Base-by-base conservation (phyloP, 176 grass and related monocot species). In the Avena sativa region DNA sequence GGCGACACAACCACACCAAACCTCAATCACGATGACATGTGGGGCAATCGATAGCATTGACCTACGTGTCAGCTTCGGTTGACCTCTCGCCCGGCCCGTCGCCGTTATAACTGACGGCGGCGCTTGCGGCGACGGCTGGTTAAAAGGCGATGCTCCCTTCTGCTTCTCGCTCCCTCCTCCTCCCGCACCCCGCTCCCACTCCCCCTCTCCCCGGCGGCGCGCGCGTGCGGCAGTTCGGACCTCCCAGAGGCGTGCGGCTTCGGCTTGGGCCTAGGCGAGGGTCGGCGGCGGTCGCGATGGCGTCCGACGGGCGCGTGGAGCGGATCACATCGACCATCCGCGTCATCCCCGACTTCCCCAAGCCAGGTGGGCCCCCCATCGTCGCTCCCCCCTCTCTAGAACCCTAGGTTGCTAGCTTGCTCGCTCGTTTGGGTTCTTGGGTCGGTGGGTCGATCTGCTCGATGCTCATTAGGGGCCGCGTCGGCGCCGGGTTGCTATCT, bases 301-400 rank as follows among this genome's bases (percentile, higher is more conserved):
- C 86, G 14, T 80, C 81, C 64, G 92, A 99, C 65, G 86, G 26
- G 71, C 94, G 97, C 87, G 66, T 99, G 58, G 69, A 72, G 75
- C 75, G 87, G 82, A 96, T 99, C 87, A 85, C 94, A 15, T 76
- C 90, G 52, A 82, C 92, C 76, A 99, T 99, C 87, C 92, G 97
- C 87, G 92, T 94, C 81, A 98, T 98, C 82, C 92, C 87, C 23
- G 85, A 98, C 84, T 98, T 94, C 76, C 97, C 97, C 77, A 98
- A 94, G 88, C 97, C 97, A 36, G 97, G 93, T 98, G 30, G 43
- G n/a, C 0, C 55, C n/a, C 9, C n/a, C 25, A 0, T 9, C 48
- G 13, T 9, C 10, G 6, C 9, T 10, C 20, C 12, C 48, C 30
- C 43, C 1, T 26, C 12, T 38, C 48, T 74, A 12, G 2, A 83